Base-by-base conservation (phyloP, 495 filamentous ascomycete genomes). In the Monascus purpureus region DNA sequence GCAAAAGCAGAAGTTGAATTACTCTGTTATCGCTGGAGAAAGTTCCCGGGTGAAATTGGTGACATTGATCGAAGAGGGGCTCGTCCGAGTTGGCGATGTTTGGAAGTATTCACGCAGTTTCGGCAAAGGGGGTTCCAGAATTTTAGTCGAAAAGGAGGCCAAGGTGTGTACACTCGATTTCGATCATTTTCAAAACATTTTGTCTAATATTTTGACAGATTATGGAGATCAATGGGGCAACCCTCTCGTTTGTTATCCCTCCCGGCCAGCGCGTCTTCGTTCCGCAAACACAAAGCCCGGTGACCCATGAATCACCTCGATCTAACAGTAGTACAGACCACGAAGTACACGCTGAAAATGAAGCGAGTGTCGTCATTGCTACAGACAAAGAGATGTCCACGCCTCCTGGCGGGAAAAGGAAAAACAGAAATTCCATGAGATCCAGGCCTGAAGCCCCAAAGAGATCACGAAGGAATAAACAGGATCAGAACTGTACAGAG, bases 1-100 rank as follows among this genome's bases (percentile, higher is more conserved):
- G 0, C 67, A 80, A 34, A 72, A 77, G 32, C 66, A 75, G 47
- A 68, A 57, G 33, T 38, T 61, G 14, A 44, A 47, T 17, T 47
- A 34, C 14, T 32, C 25, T 8, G 37, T 55, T n/a, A 15, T 43
- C 25, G 61, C 67, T 14, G 72, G 70, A 14, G 55, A 73, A 39
- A 57, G 61, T 31, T 51, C 60, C 8, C 52, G 53, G 11, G 50
- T 75, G 7, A 75, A 65, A 38, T 36, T 73, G 8, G 40, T 50
- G 7, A 57, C 58, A 1, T 40, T 72, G 28, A 47, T 63, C 23
- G 50, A 61, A 19, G 51, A 65, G 29, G 58, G 63, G 1, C 40
- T 65, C 4, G 49, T 77, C 32, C 53, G 48, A 27, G 40, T 52
- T 5, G 70, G 65, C 2, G 75, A 76, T 45, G 45, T 74, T 13